These are phyloP conservation scores for Lichtheimia ornata DNA, from an alignment of 371 early-diverging fungal species.

Conservation along the genomic window DNA sequence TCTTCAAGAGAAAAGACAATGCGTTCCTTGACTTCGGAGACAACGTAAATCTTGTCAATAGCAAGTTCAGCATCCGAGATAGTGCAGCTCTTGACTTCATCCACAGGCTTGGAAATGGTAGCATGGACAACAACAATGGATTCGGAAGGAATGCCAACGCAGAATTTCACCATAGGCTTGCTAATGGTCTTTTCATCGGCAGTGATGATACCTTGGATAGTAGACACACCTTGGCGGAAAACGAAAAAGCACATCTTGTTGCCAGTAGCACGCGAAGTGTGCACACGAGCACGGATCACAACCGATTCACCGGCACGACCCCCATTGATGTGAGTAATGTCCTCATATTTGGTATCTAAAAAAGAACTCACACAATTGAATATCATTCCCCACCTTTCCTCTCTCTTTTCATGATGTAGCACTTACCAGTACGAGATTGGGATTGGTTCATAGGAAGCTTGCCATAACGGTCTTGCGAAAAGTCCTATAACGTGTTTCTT, in stretches of 20 bases:
- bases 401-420: background rate
- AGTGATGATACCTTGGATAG: slow-evolving; percentile 86
- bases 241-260: slow-evolving; percentile 92
- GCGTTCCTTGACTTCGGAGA: slow-evolving; percentile 78
- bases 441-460: slow-evolving; percentile 88
- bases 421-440: slow-evolving; percentile 64
- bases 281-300: slow-evolving; percentile 87
- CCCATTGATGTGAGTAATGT: slow-evolving; percentile 59
- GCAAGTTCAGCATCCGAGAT: slow-evolving; percentile 89
- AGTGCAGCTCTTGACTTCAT: slow-evolving; percentile 91
- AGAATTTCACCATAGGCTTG: slow-evolving; percentile 96
- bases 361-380: background rate
- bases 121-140: slow-evolving; percentile 90
- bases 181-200: slow-evolving; percentile 73
- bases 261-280: slow-evolving; percentile 86
- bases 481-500: slow-evolving; percentile 54
- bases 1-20: slow-evolving; percentile 98
- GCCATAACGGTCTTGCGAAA: slow-evolving; percentile 85
- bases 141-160: slow-evolving; percentile 80
- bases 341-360: slow-evolving; percentile 51
- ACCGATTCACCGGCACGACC: slow-evolving; percentile 76
- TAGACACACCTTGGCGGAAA: slow-evolving; percentile 85
- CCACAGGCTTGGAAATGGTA: slow-evolving; percentile 75
- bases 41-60: slow-evolving; percentile 73
- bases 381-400: background rate